Conservation (phyloP, 2,329 filamentous ascomycete genomes). For the Arthrobotrys megalospora region DNA sequence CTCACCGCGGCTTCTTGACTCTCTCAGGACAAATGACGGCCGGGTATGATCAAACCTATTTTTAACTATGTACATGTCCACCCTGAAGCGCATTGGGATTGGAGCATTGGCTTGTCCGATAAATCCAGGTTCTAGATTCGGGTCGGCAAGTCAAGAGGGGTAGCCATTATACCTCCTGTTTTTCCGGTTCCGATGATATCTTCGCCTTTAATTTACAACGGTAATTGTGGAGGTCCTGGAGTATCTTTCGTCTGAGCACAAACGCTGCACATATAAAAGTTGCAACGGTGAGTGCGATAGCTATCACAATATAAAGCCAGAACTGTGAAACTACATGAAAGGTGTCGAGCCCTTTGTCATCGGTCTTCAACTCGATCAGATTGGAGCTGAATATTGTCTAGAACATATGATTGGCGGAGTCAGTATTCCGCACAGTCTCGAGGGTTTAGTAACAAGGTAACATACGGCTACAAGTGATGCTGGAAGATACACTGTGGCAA, state of each 20-base stretch:
- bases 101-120: too few species aligned
- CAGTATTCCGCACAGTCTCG: not conserved
- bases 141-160: too few species aligned
- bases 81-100: too few species aligned
- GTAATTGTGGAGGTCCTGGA: conserved; percentile 24
- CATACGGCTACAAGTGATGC: conserved; percentile 50
- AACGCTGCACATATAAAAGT: conserved; percentile 35
- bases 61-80: too few species aligned
- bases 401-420: not conserved
- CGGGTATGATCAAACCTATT: too few species aligned
- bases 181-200: not conserved
- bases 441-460: not conserved
- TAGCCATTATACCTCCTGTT: not conserved
- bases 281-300: conserved; percentile 28
- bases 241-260: conserved; percentile 18
- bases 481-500: conserved; percentile 49
- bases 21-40: too few species aligned
- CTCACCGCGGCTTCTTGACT: too few species aligned
- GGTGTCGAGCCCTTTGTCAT: not conserved
- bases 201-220: conserved; percentile 4
- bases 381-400: conserved; percentile 52
- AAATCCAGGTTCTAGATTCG: too few species aligned
- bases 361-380: conserved; percentile 27
- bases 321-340: conserved; percentile 53
- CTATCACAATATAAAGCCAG: conserved; percentile 42